These are phyloP conservation scores for Pythium aphanidermatum DNA, from an alignment of 352 stramenopile species.

Conservation along the genomic window DNA sequence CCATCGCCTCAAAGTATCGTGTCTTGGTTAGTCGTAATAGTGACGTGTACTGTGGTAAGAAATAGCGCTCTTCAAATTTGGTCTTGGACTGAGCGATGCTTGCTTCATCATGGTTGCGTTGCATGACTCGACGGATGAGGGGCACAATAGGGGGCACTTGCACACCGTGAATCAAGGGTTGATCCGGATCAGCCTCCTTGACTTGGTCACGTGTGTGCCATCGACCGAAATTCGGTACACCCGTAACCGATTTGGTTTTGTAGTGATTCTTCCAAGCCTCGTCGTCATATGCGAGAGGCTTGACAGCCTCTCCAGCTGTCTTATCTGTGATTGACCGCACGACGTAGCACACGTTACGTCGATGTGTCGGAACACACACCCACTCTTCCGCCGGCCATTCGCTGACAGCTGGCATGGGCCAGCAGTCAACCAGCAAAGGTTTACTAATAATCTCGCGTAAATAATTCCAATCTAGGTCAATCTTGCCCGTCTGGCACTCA, in stretches of 20 bases:
- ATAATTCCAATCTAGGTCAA: constrained; percentile 59
- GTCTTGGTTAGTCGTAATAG: constrained; percentile 57
- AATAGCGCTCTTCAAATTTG: constrained; percentile 74
- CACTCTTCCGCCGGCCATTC: constrained; percentile 36
- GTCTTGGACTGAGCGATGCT: constrained; percentile 46
- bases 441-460: constrained; percentile 52
- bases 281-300: constrained; percentile 30
- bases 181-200: constrained; percentile 39
- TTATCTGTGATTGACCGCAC: constrained; percentile 35
- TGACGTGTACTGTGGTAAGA: constrained; percentile 68
- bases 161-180: constrained; percentile 62
- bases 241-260: constrained; percentile 61
- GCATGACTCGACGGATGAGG: constrained; percentile 78
- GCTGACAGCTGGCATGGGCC: constrained; percentile 36
- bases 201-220: constrained; percentile 70
- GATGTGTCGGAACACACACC: constrained; percentile 65
- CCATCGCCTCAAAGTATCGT: constrained; percentile 75
- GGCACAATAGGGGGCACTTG: constrained; percentile 73
- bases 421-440: constrained; percentile 60
- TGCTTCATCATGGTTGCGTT: constrained; percentile 60
- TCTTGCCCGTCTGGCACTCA: neutral
- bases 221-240: constrained; percentile 69
- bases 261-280: constrained; percentile 41
- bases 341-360: constrained; percentile 69
- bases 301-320: constrained; percentile 14